Evolutionary conservation across 202 grass and related monocot species (phyloP), one percentile per base, ranked within the genome.

Genomic region (Panicum hallii): DNA sequence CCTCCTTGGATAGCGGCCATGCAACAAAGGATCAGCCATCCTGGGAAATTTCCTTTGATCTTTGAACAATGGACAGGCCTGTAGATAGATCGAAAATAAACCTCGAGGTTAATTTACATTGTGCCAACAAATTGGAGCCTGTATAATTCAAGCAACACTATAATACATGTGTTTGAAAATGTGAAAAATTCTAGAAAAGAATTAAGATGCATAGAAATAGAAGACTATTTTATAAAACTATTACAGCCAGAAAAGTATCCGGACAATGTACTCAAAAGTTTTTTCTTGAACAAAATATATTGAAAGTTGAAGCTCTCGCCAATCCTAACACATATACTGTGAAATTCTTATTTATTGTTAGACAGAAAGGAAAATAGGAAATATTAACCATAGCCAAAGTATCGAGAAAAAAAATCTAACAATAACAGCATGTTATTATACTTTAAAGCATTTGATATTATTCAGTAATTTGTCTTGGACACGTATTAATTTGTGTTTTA

Each of bases 31-130:
- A 90, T 97, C 91, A 11, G 83, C 91, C 91, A 97, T 97, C 66
- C 62, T 91, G 63, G 87, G 55, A 75, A 94, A 97, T 38, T 90
- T 97, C 44, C 72, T 90, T 85, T 81, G 83, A 79, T 94, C 89
- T 85, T 88, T 97, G 83, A 97, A 97, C 71, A 97, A 85, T 41
- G 94, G 94, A 40, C 91, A 88, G 62, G 94, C 91, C 94, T 97
- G 85, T 74, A 83, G 63, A 84, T 52, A 74, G 9, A 66, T 88
- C 8, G 6, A 15, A 19, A 75, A 49, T 72, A 77, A 55, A 47
- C 9, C 47, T 85, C 71, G n/a, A 91, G 60, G 79, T 81, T 52
- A 71, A 75, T 55, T 77, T 77, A 12, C 6, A 72, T 26, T 70
- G 34, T 40, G 38, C 0, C 5, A 15, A 68, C 19, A 30, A 80